Evolutionary conservation across 352 stramenopile genomes (phyloP), one percentile per base, ranked within the genome.

Genomic region (Phytophthora lateralis): DNA sequence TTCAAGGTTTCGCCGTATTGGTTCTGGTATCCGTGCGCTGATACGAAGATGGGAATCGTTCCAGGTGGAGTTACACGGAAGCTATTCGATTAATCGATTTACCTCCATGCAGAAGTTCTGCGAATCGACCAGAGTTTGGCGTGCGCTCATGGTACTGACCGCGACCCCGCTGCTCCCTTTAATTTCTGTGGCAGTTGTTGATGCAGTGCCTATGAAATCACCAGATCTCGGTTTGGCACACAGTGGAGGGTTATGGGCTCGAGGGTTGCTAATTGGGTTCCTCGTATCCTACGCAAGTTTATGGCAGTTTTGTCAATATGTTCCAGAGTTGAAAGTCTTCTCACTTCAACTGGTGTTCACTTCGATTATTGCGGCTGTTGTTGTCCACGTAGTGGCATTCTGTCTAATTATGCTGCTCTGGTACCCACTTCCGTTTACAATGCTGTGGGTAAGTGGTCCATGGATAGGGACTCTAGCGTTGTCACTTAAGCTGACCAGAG

Each of bases 61-160:
- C n/a, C 60, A 67, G 17, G 59, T 67, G 17, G 59, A 67, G 30
- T 47, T 67, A 6, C 44, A 67, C 10, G 60, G 60, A 6, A 63
- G 45, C n/a, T 68, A 63, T 43, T 63, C 60, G 15, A 14, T 53
- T 24, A 15, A 63, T 18, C 60, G 60, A 0, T 47, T 68, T 6
- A 52, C 37, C 6, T 39, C 35, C 0, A 42, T 63, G 53, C 21
- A 48, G 6, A 55, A 46, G 14, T 63, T 63, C 15, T 29, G 60
- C 41, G 21, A 41, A 37, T 58, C 37, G 0, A 58, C 52, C 11
- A 49, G 53, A 2, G 14, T 43, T 34, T 63, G 15, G 24, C 45
- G 53, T 14, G 29, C 39, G 6, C 14, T 63, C 10, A 14, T 42
- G 20, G 18, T 58, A n/a, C 20, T 63, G 21, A 8, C 20, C 12